Conservation (phyloP, 306 rosid genomes). For the Cercis canadensis region DNA sequence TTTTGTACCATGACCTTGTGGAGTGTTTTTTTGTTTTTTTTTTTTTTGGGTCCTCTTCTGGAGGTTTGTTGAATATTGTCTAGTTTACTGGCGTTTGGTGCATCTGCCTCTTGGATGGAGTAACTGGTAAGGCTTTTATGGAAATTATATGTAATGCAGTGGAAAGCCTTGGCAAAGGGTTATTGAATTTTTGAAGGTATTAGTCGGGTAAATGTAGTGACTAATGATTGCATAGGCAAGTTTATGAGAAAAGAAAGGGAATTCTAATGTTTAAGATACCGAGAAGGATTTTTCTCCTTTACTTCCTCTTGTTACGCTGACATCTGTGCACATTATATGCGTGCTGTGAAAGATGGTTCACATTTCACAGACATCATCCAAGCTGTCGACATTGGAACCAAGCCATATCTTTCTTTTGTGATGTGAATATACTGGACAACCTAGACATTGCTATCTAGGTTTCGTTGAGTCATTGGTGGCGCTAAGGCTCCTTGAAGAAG, state of each 20-base stretch:
- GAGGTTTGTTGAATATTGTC: no score
- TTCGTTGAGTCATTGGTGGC: no score
- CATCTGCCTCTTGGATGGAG: background rate
- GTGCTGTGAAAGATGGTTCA: background rate
- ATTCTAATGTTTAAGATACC: background rate
- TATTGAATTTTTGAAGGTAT: slow-evolving; percentile 20
- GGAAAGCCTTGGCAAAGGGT: background rate
- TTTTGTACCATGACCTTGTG: no score
- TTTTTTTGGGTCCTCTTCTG: no score
- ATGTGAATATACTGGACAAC: no score
- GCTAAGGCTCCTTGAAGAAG: no score
- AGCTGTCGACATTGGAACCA: no score
- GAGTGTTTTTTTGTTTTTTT: no score
- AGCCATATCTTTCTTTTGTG: no score
- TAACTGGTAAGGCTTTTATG: background rate
- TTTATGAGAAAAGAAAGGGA: background rate
- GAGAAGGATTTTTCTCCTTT: background rate
- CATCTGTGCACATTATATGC: no score
- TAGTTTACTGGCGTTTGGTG: slow-evolving; percentile 6
- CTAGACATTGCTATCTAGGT: no score
- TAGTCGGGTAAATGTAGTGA: slow-evolving; percentile 5
- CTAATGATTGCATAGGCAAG: background rate
- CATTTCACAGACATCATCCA: no score
- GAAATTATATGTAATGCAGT: background rate
- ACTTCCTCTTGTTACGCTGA: background rate